These are phyloP conservation scores for Pichia sp. DNA, from an alignment of 1,139 yeast genomes.

Conservation along the genomic window DNA sequence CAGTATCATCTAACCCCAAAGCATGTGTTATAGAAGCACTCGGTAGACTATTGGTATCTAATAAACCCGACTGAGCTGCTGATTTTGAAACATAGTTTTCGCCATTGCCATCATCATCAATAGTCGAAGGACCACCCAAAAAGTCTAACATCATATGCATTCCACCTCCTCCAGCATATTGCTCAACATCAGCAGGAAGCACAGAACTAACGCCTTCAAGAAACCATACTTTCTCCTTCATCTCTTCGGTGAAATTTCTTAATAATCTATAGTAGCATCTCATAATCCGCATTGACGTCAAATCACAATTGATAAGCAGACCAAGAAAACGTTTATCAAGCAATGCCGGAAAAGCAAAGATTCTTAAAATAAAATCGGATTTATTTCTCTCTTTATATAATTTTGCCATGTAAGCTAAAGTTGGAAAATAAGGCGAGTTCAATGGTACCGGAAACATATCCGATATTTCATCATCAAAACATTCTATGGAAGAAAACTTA, in stretches of 20 bases:
- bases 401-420: constrained; percentile 80
- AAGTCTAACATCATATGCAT: constrained; percentile 88
- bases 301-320: constrained; percentile 74
- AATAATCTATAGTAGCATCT: constrained; percentile 77
- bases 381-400: constrained; percentile 75
- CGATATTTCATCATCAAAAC: constrained; percentile 79
- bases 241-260: constrained; percentile 73
- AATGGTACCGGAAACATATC: constrained; percentile 82
- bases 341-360: constrained; percentile 90
- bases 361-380: constrained; percentile 76
- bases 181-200: constrained; percentile 76
- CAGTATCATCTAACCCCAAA: constrained; percentile 22
- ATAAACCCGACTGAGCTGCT: constrained; percentile 34
- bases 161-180: constrained; percentile 80
- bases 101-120: constrained; percentile 34
- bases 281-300: constrained; percentile 83
- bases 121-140: constrained; percentile 63
- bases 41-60: constrained; percentile 50
- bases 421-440: constrained; percentile 76
- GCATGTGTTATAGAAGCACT: constrained; percentile 35
- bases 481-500: constrained; percentile 55
- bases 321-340: constrained; percentile 73
- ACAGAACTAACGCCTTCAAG: constrained; percentile 86
- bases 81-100: constrained; percentile 37
- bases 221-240: constrained; percentile 90